Evolutionary conservation across 768 basidiomycete genomes (phyloP).

Genomic region (Tephrocybe sp.): DNA sequence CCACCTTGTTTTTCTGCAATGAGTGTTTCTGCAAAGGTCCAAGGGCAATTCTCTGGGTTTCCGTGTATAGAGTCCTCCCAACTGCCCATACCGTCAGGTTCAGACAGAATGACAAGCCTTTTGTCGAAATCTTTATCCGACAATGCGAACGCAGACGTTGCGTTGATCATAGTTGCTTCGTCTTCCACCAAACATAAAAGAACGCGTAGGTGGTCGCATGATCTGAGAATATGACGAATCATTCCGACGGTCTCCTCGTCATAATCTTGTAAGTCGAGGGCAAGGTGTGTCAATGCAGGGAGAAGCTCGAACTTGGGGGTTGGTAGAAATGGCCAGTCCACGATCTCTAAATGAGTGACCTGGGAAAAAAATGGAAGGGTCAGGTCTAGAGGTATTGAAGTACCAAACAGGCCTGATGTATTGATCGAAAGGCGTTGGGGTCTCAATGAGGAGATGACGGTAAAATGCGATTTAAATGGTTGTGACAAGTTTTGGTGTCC

Average conservation of each 20-base stretch:
- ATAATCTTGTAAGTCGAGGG: slow-evolving; percentile 19
- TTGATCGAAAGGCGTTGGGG: slow-evolving; percentile 24
- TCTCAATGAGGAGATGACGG: slow-evolving; percentile 17
- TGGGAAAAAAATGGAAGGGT: slow-evolving; percentile 23
- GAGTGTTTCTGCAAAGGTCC: slow-evolving; percentile 23
- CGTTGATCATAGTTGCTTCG: slow-evolving; percentile 18
- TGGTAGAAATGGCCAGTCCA: slow-evolving; percentile 20
- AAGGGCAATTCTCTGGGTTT: slow-evolving; percentile 17
- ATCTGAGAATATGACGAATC: slow-evolving; percentile 16
- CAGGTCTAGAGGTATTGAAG: slow-evolving; percentile 14
- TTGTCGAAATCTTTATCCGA: slow-evolving; percentile 14
- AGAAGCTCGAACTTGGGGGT: slow-evolving; percentile 12
- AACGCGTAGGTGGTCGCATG: slow-evolving; percentile 19
- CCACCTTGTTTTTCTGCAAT: slow-evolving; percentile 18
- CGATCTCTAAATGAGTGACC: slow-evolving; percentile 24
- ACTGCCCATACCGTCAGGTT: slow-evolving; percentile 21
- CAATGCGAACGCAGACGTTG: slow-evolving; percentile 13
- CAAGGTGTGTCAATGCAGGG: slow-evolving; percentile 24
- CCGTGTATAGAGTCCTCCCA: slow-evolving; percentile 22
- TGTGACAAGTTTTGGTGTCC: neutral
- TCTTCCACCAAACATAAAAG: slow-evolving; percentile 21
- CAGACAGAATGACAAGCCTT: slow-evolving; percentile 21
- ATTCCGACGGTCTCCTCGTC: slow-evolving; percentile 12
- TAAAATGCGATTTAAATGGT: slow-evolving; percentile 11
- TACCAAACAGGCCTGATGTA: slow-evolving; percentile 20